A percentile compares a stretch with the other conserved stretches of the same genome.
Evolutionary conservation across 2,329 filamentous ascomycete species (phyloP).

Genomic region (Xylaria multiplex): DNA sequence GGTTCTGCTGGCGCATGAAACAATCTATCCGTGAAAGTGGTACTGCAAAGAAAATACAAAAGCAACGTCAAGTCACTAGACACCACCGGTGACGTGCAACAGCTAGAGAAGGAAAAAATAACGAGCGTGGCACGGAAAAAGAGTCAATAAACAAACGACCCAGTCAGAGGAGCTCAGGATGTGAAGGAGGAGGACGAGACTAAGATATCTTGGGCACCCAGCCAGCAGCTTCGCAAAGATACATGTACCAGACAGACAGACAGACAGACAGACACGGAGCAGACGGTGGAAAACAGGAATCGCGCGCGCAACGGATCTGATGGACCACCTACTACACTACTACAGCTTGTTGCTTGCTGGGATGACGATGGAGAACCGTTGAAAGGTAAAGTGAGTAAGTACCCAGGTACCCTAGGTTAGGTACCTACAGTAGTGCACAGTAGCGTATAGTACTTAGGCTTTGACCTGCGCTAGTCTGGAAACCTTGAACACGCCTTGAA

Average conservation of each 20-base stretch:
- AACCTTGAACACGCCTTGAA: not conserved
- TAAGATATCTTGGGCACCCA: too few species aligned
- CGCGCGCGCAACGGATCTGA: conserved; percentile 21
- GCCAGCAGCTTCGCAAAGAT: too few species aligned
- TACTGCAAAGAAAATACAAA: conserved; percentile 7
- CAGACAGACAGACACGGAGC: conserved; percentile 1
- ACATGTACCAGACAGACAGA: not conserved
- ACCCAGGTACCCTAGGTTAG: not conserved
- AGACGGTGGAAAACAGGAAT: conserved; percentile 23
- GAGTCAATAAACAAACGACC: conserved; percentile 22
- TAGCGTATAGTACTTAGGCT: not conserved
- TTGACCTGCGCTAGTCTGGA: not conserved
- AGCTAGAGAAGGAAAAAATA: conserved; percentile 13
- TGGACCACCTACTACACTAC: too few species aligned
- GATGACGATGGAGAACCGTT: conserved; percentile 28
- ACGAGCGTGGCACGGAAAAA: conserved; percentile 15
- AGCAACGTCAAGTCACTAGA: conserved; percentile 24
- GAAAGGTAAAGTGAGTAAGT: not conserved
- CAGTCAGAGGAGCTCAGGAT: conserved; percentile 20
- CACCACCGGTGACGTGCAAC: conserved; percentile 32
- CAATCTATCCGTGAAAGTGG: conserved; percentile 21
- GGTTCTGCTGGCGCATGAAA: conserved; percentile 30
- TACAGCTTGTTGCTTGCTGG: not conserved
- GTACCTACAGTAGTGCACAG: not conserved
- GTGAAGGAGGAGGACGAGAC: conserved; percentile 18